Evolutionary conservation across 345 rosid species (phyloP).

Genomic region (Triadica sebifera): DNA sequence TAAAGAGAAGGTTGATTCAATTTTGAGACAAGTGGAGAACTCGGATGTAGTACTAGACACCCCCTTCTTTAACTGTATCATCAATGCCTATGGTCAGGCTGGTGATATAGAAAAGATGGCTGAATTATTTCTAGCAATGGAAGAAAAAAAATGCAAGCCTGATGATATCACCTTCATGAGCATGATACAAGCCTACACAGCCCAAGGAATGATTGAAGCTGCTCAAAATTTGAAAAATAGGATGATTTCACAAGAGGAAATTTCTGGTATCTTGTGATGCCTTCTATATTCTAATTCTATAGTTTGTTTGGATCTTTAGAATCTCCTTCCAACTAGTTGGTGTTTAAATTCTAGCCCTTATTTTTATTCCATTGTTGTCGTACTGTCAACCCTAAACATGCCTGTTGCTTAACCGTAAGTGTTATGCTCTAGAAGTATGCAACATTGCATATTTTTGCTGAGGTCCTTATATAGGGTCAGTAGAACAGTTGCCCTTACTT

Average conservation of each 20-base stretch:
- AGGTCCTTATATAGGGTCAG: not conserved
- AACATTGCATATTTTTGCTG: not conserved
- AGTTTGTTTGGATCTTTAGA: not conserved
- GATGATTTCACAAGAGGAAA: slow-evolving; percentile 36
- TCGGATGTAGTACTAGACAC: slow-evolving; percentile 76
- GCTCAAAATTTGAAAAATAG: slow-evolving; percentile 53
- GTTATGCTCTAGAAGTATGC: not conserved
- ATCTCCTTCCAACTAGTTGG: not conserved
- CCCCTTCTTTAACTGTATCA: slow-evolving; percentile 69
- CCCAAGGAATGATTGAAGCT: slow-evolving; percentile 61
- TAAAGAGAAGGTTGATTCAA: slow-evolving; percentile 57
- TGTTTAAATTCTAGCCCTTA: not conserved
- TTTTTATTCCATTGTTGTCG: not conserved
- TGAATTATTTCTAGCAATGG: slow-evolving; percentile 56
- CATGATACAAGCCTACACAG: slow-evolving; percentile 63
- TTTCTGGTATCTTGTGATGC: slow-evolving; percentile 26
- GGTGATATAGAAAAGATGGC: slow-evolving; percentile 71
- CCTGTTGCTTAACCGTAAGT: not conserved
- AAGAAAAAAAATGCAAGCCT: slow-evolving; percentile 65
- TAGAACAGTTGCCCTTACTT: not conserved
- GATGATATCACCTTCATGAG: slow-evolving; percentile 64
- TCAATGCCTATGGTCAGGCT: slow-evolving; percentile 68
- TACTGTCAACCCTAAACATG: not conserved
- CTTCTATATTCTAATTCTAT: slow-evolving; percentile 4
- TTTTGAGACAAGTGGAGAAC: slow-evolving; percentile 71